Percentiles rank a stretch among this genome's conserved stretches.
phyloP scores from a whole-genome alignment of 106 monocot genomes.

The Acanthochlamys bracteata region DNA sequence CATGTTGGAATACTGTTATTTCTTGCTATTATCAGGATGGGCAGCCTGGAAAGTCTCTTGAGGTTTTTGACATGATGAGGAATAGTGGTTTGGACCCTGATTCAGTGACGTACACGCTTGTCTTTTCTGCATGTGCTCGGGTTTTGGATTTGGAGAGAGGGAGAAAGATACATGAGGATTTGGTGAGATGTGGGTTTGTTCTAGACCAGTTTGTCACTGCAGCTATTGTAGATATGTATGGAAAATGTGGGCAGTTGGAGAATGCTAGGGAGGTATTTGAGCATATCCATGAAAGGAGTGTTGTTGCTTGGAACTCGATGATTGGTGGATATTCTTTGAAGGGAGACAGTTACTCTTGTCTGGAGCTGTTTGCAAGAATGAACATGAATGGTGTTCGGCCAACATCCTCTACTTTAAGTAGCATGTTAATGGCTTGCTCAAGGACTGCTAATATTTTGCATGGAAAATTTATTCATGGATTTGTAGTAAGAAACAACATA shows the following conservation, averaged over 20 bases:
- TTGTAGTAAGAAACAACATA: conserved; percentile 31
- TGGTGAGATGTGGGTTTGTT: conserved; percentile 21
- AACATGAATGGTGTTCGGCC: conserved; percentile 27
- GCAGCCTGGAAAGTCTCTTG: conserved; percentile 31
- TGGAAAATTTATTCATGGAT: conserved; percentile 62
- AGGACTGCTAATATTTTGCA: conserved; percentile 24
- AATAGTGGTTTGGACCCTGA: conserved; percentile 40
- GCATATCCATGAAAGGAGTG: conserved; percentile 22
- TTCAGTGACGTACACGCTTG: conserved; percentile 36
- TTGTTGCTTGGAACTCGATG: conserved; percentile 60
- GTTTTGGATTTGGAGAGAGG: conserved; percentile 35
- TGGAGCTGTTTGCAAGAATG: conserved; percentile 51
- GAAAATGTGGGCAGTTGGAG: conserved; percentile 46
- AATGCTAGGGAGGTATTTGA: conserved; percentile 57
- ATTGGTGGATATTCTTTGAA: conserved; percentile 46
- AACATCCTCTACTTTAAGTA: conserved; percentile 54
- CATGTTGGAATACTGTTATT: conserved; percentile 62
- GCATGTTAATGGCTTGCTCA: conserved; percentile 46
- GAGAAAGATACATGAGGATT: conserved; percentile 39
- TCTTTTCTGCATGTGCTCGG: conserved; percentile 59
- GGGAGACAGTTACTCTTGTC: conserved; percentile 32
- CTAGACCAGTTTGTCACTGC: conserved; percentile 47
- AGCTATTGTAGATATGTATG: conserved; percentile 66
- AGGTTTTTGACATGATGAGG: conserved; percentile 38
- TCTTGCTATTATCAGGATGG: conserved; percentile 73